Base-by-base conservation (phyloP, 2,329 filamentous ascomycete species). In the Ceratocystiopsis minuta region DNA sequence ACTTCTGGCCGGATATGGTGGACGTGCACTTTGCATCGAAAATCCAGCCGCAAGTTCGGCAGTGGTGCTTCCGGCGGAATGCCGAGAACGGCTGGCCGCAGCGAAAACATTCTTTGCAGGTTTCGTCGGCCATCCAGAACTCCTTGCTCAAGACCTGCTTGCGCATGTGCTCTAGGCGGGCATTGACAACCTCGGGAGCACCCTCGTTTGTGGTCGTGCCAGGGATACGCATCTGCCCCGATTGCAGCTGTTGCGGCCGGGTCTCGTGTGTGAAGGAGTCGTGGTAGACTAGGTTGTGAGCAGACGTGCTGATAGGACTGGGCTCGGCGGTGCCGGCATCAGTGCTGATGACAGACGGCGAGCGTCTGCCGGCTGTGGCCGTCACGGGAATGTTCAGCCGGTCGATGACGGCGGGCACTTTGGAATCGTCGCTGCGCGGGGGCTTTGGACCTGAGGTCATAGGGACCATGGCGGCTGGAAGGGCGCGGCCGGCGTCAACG, bases 91-190 rank as follows among this genome's bases (percentile, higher is more conserved):
- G 72, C 45, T 84, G 80, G 37, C 84, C 84, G 53, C 90, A 98
- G 37, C 84, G 74, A 56, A 95, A 98, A 54, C 90, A 98, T 52
- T 95, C 88, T 56, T 93, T 96, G 45, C 88, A 92, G 48, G 92
- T 95, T 54, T 96, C 90, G 55, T 98, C 90, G 45, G 86, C 83
- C 90, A 98, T 98, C 90, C 88, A 96, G 52, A 94, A 96, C 51
- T 96, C 87, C 54, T 87, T 90, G 56, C 83, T 93, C 37, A 96
- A 63, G 9, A 98, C 78, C 54, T 88, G 86, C 52, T 84, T 82
- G 47, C 80, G 76, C 66, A 94, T 80, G 50, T 81, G 78, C 39
- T 75, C 74, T 7, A 80, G 61, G 42, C 72, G 68, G 10, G 72
- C 68, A 51, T 65, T 77, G 44, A 78, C 72, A 39, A 66, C 63